phyloP scores from a whole-genome alignment of 192 early-diverging fungal species.

The Backusella liffmaniae region DNA sequence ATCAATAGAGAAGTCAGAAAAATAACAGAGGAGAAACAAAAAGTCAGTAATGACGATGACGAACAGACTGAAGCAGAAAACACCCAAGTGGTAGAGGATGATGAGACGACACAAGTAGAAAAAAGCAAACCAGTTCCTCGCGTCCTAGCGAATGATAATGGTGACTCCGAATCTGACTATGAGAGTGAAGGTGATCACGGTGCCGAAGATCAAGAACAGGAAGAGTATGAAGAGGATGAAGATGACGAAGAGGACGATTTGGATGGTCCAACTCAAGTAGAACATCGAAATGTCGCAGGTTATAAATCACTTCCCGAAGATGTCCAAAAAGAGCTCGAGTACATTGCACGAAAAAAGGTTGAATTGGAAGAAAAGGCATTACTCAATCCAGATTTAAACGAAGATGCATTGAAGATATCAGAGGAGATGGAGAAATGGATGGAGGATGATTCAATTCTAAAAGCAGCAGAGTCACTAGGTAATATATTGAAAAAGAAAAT shows the following conservation, averaged over 20 bases:
- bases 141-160: background rate
- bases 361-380: background rate
- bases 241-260: conserved; percentile 29
- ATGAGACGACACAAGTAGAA: background rate
- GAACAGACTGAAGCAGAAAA: background rate
- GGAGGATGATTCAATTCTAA: conserved; percentile 22
- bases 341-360: background rate
- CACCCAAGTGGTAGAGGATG: background rate
- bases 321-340: background rate
- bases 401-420: conserved; percentile 46
- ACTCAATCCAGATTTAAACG: conserved; percentile 36
- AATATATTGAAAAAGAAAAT: background rate
- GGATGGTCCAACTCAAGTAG: background rate
- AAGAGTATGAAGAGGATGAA: conserved; percentile 23
- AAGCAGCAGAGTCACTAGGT: conserved; percentile 37
- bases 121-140: background rate
- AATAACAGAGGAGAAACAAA: background rate
- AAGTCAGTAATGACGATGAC: too few relatives aligned
- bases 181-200: background rate
- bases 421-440: conserved; percentile 38
- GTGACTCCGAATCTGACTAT: background rate
- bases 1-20: background rate
- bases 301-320: background rate
- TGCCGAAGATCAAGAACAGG: background rate
- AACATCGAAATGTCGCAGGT: background rate